phyloP scores from a whole-genome alignment of 495 filamentous ascomycete species.

The Annulohypoxylon maeteangense region DNA sequence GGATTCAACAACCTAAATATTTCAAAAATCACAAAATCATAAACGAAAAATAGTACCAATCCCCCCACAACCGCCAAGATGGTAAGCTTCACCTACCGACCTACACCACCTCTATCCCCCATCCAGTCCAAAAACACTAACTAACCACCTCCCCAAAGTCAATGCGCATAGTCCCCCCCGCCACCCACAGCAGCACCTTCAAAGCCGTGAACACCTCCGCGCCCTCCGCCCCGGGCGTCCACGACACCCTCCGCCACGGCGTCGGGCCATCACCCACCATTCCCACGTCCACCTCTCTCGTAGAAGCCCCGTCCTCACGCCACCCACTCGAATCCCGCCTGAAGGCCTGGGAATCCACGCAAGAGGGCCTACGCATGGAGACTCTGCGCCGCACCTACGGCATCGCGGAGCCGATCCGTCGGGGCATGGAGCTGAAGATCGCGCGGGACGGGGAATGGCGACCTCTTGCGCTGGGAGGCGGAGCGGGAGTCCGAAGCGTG shows the following conservation, averaged over 20 bases:
- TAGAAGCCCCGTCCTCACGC: slow-evolving; percentile 61
- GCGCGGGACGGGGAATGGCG: slow-evolving; percentile 66
- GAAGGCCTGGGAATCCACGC: slow-evolving; percentile 82
- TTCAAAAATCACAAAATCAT: background rate
- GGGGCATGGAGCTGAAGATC: slow-evolving; percentile 96
- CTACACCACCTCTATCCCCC: slow-evolving; percentile 5
- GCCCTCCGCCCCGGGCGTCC: slow-evolving; percentile 89
- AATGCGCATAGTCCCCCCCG: slow-evolving; percentile 84
- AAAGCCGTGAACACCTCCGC: slow-evolving; percentile 69
- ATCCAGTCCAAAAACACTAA: background rate
- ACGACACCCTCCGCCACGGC: slow-evolving; percentile 88
- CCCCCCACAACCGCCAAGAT: slow-evolving; percentile 52
- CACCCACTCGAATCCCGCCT: slow-evolving; percentile 95
- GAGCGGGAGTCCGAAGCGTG: slow-evolving; percentile 20
- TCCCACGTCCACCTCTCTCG: slow-evolving; percentile 51
- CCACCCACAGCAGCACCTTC: slow-evolving; percentile 67
- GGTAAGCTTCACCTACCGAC: slow-evolving; percentile 50
- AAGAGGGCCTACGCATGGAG: slow-evolving; percentile 88
- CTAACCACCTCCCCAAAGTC: slow-evolving; percentile 65
- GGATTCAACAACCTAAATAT: background rate
- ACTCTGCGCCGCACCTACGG: slow-evolving; percentile 84
- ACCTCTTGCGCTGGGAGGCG: slow-evolving; percentile 57
- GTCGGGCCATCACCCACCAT: slow-evolving; percentile 66
- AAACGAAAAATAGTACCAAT: slow-evolving; percentile 20
- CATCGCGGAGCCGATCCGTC: slow-evolving; percentile 89